Conservation (phyloP, 352 stramenopile genomes). For the Peronospora farinosa region DNA sequence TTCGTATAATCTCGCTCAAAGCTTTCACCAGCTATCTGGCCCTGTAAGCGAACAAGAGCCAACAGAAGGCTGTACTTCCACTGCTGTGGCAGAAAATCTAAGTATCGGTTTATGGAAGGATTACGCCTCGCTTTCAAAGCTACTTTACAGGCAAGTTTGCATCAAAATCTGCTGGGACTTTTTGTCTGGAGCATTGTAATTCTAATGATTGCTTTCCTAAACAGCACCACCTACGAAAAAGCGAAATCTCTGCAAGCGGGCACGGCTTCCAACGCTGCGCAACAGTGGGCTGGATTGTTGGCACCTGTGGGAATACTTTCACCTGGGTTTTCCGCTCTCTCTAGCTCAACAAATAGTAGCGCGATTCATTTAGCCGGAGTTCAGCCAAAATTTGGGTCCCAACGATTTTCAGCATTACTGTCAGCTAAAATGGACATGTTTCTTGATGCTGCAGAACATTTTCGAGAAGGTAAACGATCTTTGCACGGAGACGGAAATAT, state of each 20-base stretch:
- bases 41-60: conserved; percentile 4
- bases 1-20: conserved; percentile 23
- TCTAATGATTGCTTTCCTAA: not conserved
- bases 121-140: conserved; percentile 66
- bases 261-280: not conserved
- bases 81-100: conserved; percentile 28
- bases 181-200: not conserved
- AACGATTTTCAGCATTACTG: conserved; percentile 51
- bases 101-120: conserved; percentile 58
- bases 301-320: conserved; percentile 24
- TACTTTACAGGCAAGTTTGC: conserved; percentile 54
- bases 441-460: conserved; percentile 38
- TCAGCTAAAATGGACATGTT: conserved; percentile 47
- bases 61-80: conserved; percentile 7
- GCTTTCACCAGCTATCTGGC: conserved; percentile 17
- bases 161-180: not conserved
- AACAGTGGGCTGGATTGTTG: conserved; percentile 21
- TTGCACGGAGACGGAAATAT: conserved; percentile 51
- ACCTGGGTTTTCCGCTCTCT: conserved; percentile 11
- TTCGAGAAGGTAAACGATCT: conserved; percentile 57
- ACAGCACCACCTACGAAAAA: conserved; percentile 15
- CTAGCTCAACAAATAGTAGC: conserved; percentile 10
- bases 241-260: conserved; percentile 6
- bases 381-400: conserved; percentile 7
- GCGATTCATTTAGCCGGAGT: not conserved